These are phyloP conservation scores for Penicillium griseofulvum DNA, from an alignment of 2,329 filamentous ascomycete genomes.

Conservation along the genomic window DNA sequence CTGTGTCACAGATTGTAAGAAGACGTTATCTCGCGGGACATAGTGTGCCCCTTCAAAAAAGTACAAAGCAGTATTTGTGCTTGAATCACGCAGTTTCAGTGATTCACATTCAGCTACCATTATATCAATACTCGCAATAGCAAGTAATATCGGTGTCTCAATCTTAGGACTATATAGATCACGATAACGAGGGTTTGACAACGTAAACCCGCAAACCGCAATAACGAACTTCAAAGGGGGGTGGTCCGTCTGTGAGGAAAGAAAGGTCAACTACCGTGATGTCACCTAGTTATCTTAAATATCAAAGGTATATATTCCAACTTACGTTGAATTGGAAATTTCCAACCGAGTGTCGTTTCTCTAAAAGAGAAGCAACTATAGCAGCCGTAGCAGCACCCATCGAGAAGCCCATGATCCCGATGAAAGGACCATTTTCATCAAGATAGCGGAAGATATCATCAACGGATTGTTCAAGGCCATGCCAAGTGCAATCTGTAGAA, in stretches of 20 bases:
- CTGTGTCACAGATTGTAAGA: background rate
- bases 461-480: background rate
- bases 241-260: background rate
- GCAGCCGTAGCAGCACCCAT: background rate
- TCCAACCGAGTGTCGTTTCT: background rate
- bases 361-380: background rate
- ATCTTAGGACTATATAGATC: background rate
- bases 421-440: background rate
- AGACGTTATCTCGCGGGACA: background rate
- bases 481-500: too few relatives aligned
- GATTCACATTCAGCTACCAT: background rate
- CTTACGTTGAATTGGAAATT: background rate
- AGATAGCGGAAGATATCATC: background rate
- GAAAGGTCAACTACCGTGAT: background rate
- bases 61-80: background rate
- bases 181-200: background rate
- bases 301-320: background rate
- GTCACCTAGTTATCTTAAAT: background rate
- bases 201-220: background rate
- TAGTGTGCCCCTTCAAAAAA: background rate
- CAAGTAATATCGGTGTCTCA: background rate
- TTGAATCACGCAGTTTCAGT: background rate
- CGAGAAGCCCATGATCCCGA: background rate
- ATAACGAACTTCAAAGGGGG: background rate
- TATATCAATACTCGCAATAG: background rate